phyloP scores from a whole-genome alignment of 805 yeast genomes.

The Candida methanosorbosa region DNA sequence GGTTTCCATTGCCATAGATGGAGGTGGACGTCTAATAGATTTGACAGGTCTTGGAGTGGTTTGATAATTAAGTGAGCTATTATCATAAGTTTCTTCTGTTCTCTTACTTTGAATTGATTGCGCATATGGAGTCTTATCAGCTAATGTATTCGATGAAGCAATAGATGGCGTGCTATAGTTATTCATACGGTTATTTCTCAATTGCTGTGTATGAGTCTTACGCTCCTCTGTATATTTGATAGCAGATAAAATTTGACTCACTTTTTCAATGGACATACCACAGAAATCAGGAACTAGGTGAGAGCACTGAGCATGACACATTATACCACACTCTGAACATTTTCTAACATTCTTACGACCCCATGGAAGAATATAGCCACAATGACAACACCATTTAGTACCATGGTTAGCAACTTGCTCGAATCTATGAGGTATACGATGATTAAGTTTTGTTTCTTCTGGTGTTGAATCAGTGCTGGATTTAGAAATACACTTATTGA shows the following conservation, averaged over 20 bases:
- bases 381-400: slow-evolving; percentile 99
- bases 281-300: slow-evolving; percentile 97
- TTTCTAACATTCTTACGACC: slow-evolving; percentile 88
- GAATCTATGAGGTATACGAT: slow-evolving; percentile 94
- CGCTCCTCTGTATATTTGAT: slow-evolving; percentile 61
- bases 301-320: slow-evolving; percentile 90
- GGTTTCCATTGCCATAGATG: not conserved
- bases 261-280: slow-evolving; percentile 98
- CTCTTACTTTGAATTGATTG: slow-evolving; percentile 1
- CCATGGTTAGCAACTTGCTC: slow-evolving; percentile 89
- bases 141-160: slow-evolving; percentile 1
- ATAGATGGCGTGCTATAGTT: slow-evolving; percentile 1
- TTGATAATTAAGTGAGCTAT: not conserved
- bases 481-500: slow-evolving; percentile 76
- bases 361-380: slow-evolving; percentile 95
- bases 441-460: slow-evolving; percentile 79
- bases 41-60: slow-evolving; percentile 2
- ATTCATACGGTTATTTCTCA: slow-evolving; percentile 2
- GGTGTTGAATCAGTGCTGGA: slow-evolving; percentile 60
- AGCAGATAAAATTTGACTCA: slow-evolving; percentile 78
- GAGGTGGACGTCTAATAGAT: slow-evolving; percentile 3
- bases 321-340: slow-evolving; percentile 88
- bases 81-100: slow-evolving; percentile 2
- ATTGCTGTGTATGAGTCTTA: slow-evolving; percentile 10
- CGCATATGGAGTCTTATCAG: not conserved